Conservation (phyloP, 805 yeast genomes). For the Pichia nanzhaoensis region DNA sequence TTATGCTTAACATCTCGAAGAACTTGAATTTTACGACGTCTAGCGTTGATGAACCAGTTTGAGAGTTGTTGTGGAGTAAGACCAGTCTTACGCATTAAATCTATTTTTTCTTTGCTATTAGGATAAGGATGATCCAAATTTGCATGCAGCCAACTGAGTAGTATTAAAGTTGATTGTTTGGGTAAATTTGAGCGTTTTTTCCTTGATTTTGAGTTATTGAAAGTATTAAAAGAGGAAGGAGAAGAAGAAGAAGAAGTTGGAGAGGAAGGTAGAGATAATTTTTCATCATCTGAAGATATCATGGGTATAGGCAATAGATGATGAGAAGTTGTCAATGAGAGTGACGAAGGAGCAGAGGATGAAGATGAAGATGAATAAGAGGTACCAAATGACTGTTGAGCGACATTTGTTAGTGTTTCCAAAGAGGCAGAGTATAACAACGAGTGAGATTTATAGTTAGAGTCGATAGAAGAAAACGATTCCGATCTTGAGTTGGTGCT, state of each 20-base stretch:
- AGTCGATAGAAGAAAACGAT: conserved; percentile 14
- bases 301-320: too few species aligned
- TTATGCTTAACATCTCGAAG: conserved; percentile 31
- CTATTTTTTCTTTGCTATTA: conserved; percentile 48
- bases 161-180: conserved; percentile 49
- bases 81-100: conserved; percentile 47
- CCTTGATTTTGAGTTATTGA: conserved; percentile 10
- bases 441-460: not conserved
- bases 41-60: conserved; percentile 59
- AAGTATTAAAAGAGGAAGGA: not conserved
- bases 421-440: conserved; percentile 1
- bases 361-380: not conserved
- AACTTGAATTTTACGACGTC: conserved; percentile 49
- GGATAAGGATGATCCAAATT: conserved; percentile 57
- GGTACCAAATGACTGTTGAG: conserved; percentile 13
- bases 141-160: conserved; percentile 48
- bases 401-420: conserved; percentile 12
- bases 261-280: not conserved
- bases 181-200: conserved; percentile 47
- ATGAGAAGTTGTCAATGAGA: too few species aligned
- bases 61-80: conserved; percentile 52
- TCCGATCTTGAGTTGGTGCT: conserved; percentile 5
- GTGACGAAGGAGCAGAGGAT: too few species aligned
- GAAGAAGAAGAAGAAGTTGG: not conserved
- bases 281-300: too few species aligned